Evolutionary conservation across 129 eudicot genomes (phyloP).

Genomic region (Pseudognaphalium luteoalbum): DNA sequence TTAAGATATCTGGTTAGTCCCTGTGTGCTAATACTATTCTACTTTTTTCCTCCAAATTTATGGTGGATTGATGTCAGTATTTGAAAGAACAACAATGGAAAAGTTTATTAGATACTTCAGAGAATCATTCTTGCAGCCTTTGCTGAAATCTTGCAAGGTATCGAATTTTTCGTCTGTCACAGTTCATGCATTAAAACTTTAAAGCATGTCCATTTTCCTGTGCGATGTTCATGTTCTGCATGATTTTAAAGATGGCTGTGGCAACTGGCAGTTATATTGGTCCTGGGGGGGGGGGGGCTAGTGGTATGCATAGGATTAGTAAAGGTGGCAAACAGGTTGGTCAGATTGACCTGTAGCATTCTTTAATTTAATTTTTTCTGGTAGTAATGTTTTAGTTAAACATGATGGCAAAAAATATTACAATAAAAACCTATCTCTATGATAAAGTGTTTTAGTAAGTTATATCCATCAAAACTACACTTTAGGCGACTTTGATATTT

Average conservation of each 20-base stretch:
- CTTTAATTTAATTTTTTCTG: background rate
- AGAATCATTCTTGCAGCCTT: constrained; percentile 86
- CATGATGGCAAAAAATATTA: background rate
- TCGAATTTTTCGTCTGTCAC: background rate
- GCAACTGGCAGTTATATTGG: background rate
- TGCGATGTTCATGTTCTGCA: background rate
- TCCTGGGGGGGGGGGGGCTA: background rate
- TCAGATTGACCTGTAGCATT: background rate
- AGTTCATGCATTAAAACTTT: background rate
- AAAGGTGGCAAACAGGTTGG: background rate
- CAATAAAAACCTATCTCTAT: background rate
- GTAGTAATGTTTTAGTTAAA: background rate
- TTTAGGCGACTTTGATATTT: background rate
- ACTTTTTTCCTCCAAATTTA: background rate
- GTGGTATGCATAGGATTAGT: constrained; percentile 1
- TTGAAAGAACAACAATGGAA: constrained; percentile 84
- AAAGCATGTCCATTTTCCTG: background rate
- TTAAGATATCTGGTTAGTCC: background rate
- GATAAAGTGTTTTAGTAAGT: background rate
- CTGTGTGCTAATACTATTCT: background rate
- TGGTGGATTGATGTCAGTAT: constrained; percentile 45
- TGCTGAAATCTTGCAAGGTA: constrained; percentile 95
- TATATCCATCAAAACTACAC: background rate
- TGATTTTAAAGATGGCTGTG: background rate
- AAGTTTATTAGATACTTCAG: constrained; percentile 62